Evolutionary conservation across 441 rosid species (phyloP).

Genomic region (Populus hybrid): DNA sequence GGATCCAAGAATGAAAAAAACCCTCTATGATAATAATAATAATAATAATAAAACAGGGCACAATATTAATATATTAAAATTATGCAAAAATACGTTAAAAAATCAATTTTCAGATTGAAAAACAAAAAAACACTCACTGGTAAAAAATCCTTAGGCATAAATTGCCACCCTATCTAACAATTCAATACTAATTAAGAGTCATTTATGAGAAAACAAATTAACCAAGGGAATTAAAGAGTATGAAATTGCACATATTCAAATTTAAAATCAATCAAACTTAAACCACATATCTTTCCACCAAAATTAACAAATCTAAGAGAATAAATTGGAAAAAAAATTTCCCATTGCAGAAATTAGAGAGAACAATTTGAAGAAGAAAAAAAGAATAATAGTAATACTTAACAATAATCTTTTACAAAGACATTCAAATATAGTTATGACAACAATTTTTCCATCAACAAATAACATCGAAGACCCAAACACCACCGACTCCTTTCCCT

Average conservation of each 20-base stretch:
- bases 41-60: not conserved
- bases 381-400: not conserved
- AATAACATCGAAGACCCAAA: conserved; percentile 14
- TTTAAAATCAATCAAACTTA: not conserved
- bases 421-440: conserved; percentile 15
- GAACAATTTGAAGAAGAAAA: not conserved
- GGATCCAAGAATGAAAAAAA: not conserved
- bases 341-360: not conserved
- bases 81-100: too few relatives aligned
- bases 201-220: too few relatives aligned
- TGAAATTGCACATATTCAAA: not conserved
- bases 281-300: not conserved
- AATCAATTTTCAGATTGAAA: not conserved
- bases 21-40: not conserved
- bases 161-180: not conserved
- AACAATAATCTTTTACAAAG: conserved; percentile 28
- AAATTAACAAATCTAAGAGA: not conserved
- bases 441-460: conserved; percentile 16
- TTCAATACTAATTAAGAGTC: not conserved
- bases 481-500: not conserved
- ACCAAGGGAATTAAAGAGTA: not conserved
- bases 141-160: too few relatives aligned
- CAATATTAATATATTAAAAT: not conserved
- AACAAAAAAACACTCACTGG: not conserved
- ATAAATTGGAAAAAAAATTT: too few relatives aligned